Evolutionary conservation across 1,284 basidiomycete genomes (phyloP).

Genomic region (Microbotryum silenes-acaulis): DNA sequence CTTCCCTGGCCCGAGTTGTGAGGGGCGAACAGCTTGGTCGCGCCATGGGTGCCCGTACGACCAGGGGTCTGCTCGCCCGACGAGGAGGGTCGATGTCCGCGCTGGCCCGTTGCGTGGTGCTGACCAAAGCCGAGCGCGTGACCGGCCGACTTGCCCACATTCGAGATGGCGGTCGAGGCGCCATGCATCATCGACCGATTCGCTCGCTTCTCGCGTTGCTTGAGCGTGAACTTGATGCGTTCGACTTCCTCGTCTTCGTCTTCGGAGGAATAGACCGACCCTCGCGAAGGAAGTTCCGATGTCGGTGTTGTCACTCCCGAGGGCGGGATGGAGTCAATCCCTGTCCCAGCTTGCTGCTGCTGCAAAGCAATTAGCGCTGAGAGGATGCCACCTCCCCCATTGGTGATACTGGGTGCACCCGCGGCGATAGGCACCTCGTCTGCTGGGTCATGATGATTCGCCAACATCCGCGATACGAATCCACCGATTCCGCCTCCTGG

Average conservation of each 20-base stretch:
- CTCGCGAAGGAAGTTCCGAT: conserved; percentile 9
- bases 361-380: conserved; percentile 35
- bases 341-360: conserved; percentile 12
- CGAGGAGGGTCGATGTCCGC: neutral
- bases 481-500: too few species aligned
- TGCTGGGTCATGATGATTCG: too few species aligned
- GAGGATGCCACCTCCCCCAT: conserved; percentile 30
- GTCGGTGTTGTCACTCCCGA: conserved; percentile 24
- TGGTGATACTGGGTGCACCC: neutral
- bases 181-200: conserved; percentile 14
- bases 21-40: conserved; percentile 2
- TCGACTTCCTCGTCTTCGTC: conserved; percentile 35
- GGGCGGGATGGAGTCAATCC: too few species aligned
- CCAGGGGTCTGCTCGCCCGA: too few species aligned
- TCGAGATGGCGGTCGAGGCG: conserved; percentile 12
- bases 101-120: neutral
- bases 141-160: conserved; percentile 8
- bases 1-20: conserved; percentile 6
- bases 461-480: too few species aligned
- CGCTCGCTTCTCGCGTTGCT: conserved; percentile 27
- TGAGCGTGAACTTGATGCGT: conserved; percentile 30
- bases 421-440: neutral
- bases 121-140: conserved; percentile 10
- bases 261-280: conserved; percentile 15
- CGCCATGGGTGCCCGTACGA: neutral